Evolutionary conservation across 1,139 yeast species (phyloP), one percentile per base, ranked within the genome.

Genomic region (Geotrichum bryndzae): DNA sequence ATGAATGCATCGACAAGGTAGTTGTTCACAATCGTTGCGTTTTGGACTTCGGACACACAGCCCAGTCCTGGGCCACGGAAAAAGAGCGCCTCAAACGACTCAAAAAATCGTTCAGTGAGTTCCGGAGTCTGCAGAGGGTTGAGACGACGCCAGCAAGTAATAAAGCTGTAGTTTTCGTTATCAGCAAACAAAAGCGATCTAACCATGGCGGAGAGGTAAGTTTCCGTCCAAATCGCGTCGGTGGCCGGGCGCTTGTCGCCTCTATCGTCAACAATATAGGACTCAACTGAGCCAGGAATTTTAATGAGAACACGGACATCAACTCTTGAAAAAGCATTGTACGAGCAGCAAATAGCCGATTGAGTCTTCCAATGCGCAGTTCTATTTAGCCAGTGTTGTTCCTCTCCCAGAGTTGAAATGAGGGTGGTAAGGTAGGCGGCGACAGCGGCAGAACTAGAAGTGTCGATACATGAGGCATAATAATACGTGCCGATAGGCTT

Each of bases 231-330:
- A 46, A 82, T 64, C 38, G 73, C 71, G 0, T 77, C 79, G 18
- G 75, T 72, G 48, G 72, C 69, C 22, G 69, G 72, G 41, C 71
- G 70, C 65, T 76, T 78, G 59, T 82, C 84, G 27, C 86, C 86
- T 52, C 76, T 74, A 8, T 78, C 77, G 65, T 82, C 83, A 60
- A 89, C 78, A 27, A 86, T 81, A 71, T 83, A 87, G 1, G 96
- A 86, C 70, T 90, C 95, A 11, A 86, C 85, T 57, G 95, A 90
- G 76, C 94, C 94, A 0, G 92, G 92, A 56, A 84, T 79, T 58
- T 80, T 81, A 46, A 85, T 89, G 27, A 84, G 79, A 7, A 90
- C 91, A 52, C 95, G 80, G 67, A 88, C 80, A 70, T 90, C 96
- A 23, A 83, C 78, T 63, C 80, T 79, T 3, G 88, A 80, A 69